A percentile compares a stretch with the other conserved stretches of the same genome.
Evolutionary conservation across 805 yeast genomes (phyloP).

Genomic region (Zygotorulaspora danielsina): DNA sequence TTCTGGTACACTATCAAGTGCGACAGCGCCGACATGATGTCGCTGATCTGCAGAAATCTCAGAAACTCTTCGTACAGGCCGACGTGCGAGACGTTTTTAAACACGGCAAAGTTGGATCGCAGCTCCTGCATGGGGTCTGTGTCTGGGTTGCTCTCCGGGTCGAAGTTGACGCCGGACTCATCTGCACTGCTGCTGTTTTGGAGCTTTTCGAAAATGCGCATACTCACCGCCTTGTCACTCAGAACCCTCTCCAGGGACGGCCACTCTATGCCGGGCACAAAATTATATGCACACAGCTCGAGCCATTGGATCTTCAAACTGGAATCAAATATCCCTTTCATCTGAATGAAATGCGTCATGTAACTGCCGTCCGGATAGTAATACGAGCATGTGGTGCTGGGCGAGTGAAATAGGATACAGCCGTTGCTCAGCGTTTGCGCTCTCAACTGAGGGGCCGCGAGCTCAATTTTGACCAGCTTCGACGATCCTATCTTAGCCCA

Average conservation of each 20-base stretch:
- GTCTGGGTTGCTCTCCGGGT: constrained; percentile 5
- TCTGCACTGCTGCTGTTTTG: constrained; percentile 3
- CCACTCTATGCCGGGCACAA: constrained; percentile 46
- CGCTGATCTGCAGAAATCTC: constrained; percentile 70
- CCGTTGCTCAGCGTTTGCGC: constrained; percentile 54
- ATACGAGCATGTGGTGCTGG: constrained; percentile 45
- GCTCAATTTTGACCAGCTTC: constrained; percentile 50
- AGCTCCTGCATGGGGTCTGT: constrained; percentile 29
- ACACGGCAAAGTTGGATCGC: constrained; percentile 42
- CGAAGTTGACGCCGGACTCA: background rate
- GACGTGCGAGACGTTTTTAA: constrained; percentile 46
- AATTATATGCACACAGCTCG: constrained; percentile 51
- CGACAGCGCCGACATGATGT: constrained; percentile 67
- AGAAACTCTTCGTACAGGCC: constrained; percentile 65
- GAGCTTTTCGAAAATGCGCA: constrained; percentile 18
- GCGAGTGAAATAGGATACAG: constrained; percentile 50
- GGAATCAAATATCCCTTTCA: constrained; percentile 59
- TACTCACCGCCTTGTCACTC: constrained; percentile 26
- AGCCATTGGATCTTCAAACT: constrained; percentile 66
- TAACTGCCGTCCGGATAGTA: constrained; percentile 68
- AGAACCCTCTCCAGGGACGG: constrained; percentile 42
- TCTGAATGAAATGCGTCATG: constrained; percentile 56
- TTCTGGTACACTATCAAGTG: constrained; percentile 59
- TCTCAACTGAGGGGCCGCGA: constrained; percentile 45
- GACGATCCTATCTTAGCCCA: constrained; percentile 47